Percentiles rank a stretch among this genome's conserved stretches.
phyloP scores from a whole-genome alignment of 768 basidiomycete species.

The Lactarius hengduanensis region DNA sequence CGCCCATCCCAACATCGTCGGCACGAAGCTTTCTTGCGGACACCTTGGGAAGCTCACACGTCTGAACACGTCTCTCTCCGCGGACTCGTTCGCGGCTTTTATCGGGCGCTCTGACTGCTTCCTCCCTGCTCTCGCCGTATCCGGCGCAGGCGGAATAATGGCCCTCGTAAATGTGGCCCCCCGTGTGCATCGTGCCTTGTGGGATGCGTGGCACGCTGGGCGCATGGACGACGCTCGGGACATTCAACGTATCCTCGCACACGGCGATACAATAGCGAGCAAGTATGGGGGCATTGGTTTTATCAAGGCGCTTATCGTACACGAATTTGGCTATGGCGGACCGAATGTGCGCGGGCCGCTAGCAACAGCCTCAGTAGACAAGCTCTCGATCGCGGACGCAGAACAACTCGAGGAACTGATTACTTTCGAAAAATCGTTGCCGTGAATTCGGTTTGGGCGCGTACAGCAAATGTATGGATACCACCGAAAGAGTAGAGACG shows the following conservation, averaged over 20 bases:
- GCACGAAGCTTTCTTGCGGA: conserved; percentile 82
- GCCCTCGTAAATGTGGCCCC: conserved; percentile 56
- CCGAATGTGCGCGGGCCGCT: conserved; percentile 35
- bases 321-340: conserved; percentile 63
- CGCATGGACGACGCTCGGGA: conserved; percentile 57
- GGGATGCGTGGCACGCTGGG: conserved; percentile 35
- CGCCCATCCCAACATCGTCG: conserved; percentile 81
- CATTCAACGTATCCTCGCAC: conserved; percentile 58
- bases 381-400: conserved; percentile 27
- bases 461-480: background rate
- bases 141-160: conserved; percentile 64
- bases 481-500: background rate
- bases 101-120: conserved; percentile 75
- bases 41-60: conserved; percentile 83
- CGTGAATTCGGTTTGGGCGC: conserved; percentile 22
- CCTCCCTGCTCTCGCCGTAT: conserved; percentile 57
- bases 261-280: conserved; percentile 63
- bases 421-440: conserved; percentile 34
- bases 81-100: conserved; percentile 63
- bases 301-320: conserved; percentile 60
- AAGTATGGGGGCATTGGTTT: conserved; percentile 68
- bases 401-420: conserved; percentile 35
- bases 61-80: conserved; percentile 56
- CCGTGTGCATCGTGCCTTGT: conserved; percentile 18
- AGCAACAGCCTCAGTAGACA: conserved; percentile 25